These are phyloP conservation scores for Murraya paniculata DNA, from an alignment of 345 rosid genomes.

Conservation along the genomic window DNA sequence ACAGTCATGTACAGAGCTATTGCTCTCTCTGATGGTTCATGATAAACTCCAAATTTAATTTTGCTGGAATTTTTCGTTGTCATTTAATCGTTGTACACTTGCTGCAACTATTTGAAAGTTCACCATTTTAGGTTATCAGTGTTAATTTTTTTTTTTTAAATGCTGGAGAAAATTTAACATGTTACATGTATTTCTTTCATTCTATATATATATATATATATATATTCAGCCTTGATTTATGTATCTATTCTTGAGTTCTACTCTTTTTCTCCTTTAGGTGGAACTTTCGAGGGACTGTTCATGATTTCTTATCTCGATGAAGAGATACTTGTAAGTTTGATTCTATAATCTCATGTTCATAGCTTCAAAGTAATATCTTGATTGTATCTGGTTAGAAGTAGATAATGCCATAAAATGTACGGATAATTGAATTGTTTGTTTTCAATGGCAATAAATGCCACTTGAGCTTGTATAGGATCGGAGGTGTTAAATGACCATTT, in stretches of 20 bases:
- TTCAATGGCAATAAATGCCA: background rate
- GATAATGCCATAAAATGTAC: background rate
- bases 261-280: constrained; percentile 48
- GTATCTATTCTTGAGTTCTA: constrained; percentile 7
- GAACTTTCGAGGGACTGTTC: constrained; percentile 81
- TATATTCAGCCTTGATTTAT: background rate
- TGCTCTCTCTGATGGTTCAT: background rate
- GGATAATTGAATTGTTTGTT: background rate
- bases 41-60: background rate
- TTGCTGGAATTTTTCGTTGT: background rate
- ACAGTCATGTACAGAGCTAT: background rate
- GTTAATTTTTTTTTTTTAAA: background rate
- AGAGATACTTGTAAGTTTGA: constrained; percentile 75
- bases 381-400: background rate
- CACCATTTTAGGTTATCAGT: background rate
- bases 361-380: background rate
- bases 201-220: no score
- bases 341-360: background rate
- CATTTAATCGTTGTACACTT: background rate
- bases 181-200: background rate
- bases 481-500: background rate
- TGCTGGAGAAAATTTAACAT: background rate
- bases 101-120: background rate
- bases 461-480: background rate
- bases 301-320: constrained; percentile 95